Evolutionary conservation across 441 rosid genomes (phyloP).

Genomic region (Populus hybrid): DNA sequence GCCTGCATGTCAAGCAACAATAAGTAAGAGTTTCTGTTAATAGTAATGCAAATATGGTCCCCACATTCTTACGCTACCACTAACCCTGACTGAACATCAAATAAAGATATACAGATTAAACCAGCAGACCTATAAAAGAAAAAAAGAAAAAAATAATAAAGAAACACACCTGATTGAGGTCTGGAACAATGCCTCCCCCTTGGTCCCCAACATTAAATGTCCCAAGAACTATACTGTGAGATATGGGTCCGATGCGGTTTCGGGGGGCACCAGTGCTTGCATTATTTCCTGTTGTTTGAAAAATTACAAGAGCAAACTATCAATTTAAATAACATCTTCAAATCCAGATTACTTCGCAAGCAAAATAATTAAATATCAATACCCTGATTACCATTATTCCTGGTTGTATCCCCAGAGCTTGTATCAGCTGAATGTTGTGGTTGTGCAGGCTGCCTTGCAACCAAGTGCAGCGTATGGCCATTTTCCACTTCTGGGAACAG

Average conservation of each 20-base stretch:
- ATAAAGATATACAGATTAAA: not conserved
- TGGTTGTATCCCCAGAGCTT: constrained; percentile 49
- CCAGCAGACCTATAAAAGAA: constrained; percentile 1
- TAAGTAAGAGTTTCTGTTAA: constrained; percentile 2
- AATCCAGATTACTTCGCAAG: constrained; percentile 1
- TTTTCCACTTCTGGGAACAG: constrained; percentile 74
- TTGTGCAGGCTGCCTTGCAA: constrained; percentile 74
- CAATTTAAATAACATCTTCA: constrained; percentile 4
- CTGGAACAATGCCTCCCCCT: constrained; percentile 69
- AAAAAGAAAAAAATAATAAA: not conserved
- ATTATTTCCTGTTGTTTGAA: constrained; percentile 47
- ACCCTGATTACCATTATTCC: constrained; percentile 47
- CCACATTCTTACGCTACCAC: not conserved
- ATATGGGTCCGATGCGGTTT: constrained; percentile 64
- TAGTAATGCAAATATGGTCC: constrained; percentile 7
- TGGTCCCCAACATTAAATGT: constrained; percentile 79
- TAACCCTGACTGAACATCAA: constrained; percentile 9
- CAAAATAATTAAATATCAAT: constrained; percentile 24
- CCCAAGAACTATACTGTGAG: constrained; percentile 91
- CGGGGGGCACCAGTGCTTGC: constrained; percentile 48
- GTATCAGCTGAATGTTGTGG: constrained; percentile 52
- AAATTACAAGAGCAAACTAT: not conserved
- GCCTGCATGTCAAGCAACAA: constrained; percentile 45
- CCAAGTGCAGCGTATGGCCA: constrained; percentile 91
- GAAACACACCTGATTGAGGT: constrained; percentile 55